phyloP scores from a whole-genome alignment of 2,329 filamentous ascomycete species.

The Ophiostoma montium region DNA sequence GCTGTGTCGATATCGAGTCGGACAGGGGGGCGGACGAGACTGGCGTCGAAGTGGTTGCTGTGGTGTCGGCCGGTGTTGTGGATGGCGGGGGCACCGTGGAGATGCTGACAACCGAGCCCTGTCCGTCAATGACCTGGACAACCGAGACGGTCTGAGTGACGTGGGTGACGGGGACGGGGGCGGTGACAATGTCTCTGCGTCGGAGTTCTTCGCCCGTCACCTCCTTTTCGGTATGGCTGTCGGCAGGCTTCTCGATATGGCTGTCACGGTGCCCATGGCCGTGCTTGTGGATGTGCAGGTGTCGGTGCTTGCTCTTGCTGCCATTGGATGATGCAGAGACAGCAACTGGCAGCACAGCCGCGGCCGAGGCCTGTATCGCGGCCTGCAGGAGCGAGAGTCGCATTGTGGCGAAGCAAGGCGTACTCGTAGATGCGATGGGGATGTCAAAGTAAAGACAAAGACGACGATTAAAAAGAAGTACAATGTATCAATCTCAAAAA shows the following conservation, averaged over 20 bases:
- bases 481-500: no score
- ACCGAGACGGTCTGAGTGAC: constrained; percentile 42
- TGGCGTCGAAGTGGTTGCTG: not conserved
- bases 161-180: constrained; percentile 25
- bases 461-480: no score
- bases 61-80: constrained; percentile 19
- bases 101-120: constrained; percentile 29
- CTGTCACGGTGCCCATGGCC: constrained; percentile 1
- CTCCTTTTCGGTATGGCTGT: not conserved
- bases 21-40: constrained; percentile 1
- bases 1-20: not conserved
- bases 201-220: constrained; percentile 14
- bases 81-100: constrained; percentile 27
- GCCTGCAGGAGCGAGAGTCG: constrained; percentile 36
- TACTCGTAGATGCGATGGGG: not conserved
- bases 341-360: not conserved
- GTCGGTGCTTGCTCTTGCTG: constrained; percentile 18
- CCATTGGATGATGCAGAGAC: not conserved
- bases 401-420: not conserved
- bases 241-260: not conserved
- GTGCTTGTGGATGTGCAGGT: constrained; percentile 13
- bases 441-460: not conserved
- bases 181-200: constrained; percentile 15
- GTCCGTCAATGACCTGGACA: constrained; percentile 35
- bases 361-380: constrained; percentile 21